Evolutionary conservation across 345 rosid species (phyloP).

Genomic region (Brassica rapa): DNA sequence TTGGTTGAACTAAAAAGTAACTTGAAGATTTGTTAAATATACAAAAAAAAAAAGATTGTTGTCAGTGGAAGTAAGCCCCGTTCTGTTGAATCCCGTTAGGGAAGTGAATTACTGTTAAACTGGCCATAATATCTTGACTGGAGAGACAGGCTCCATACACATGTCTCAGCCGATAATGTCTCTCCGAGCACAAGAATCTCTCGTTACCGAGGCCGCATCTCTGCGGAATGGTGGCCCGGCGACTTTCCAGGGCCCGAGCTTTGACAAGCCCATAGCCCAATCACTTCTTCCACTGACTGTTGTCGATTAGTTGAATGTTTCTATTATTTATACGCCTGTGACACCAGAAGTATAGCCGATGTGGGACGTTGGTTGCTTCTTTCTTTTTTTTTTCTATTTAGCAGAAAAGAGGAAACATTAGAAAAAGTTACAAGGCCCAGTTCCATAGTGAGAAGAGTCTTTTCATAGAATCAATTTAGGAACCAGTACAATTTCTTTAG

Average conservation of each 20-base stretch:
- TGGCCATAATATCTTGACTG: background rate
- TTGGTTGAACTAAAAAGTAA: background rate
- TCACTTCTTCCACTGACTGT: slow-evolving; percentile 4
- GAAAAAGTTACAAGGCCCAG: background rate
- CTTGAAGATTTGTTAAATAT: background rate
- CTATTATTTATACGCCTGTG: background rate
- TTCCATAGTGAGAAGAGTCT: too few species aligned
- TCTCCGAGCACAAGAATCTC: background rate
- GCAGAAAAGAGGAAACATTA: too few species aligned
- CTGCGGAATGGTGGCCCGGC: slow-evolving; percentile 13
- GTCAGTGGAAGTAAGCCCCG: slow-evolving; percentile 16
- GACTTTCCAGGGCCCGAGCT: background rate
- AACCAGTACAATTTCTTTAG: too few species aligned
- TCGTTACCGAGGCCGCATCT: slow-evolving; percentile 19
- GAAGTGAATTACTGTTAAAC: slow-evolving; percentile 11
- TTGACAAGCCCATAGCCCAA: slow-evolving; percentile 5
- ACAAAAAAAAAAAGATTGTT: background rate
- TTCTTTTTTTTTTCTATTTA: background rate
- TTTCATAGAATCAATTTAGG: too few species aligned
- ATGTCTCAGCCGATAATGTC: slow-evolving; percentile 4
- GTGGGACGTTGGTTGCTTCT: background rate
- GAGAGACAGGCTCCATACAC: slow-evolving; percentile 16
- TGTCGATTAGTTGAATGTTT: background rate
- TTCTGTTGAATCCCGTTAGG: background rate
- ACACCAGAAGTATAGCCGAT: background rate